A percentile compares a stretch with the other conserved stretches of the same genome.
These are phyloP conservation scores for Phalaenopsis aphrodite DNA, from an alignment of 106 monocot genomes.

Conservation along the genomic window DNA sequence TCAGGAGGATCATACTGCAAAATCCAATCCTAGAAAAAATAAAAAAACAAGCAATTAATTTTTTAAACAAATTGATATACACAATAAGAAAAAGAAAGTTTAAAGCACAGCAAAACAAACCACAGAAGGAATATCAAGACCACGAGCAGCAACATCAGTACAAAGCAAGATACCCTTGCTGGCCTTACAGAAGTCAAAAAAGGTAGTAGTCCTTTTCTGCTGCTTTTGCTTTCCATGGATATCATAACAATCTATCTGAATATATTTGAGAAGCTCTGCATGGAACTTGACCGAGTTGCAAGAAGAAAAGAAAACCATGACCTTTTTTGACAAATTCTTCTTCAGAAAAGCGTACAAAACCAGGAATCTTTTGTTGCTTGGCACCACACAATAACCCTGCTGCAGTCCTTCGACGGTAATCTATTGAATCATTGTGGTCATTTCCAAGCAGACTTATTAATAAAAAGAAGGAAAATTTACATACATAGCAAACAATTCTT, in stretches of 20 bases:
- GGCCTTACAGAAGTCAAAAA: slow-evolving; percentile 83
- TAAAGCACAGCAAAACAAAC: slow-evolving; percentile 26
- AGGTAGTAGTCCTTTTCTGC: slow-evolving; percentile 74
- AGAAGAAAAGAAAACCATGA: slow-evolving; percentile 98
- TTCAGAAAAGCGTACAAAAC: slow-evolving; percentile 83
- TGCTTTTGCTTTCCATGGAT: slow-evolving; percentile 98
- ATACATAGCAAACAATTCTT: too few species aligned
- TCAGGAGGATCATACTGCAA: slow-evolving; percentile 98
- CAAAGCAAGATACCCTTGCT: slow-evolving; percentile 82
- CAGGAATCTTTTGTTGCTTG: slow-evolving; percentile 69
- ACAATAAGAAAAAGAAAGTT: background rate
- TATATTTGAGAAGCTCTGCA: slow-evolving; percentile 69
- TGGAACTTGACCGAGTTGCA: slow-evolving; percentile 88
- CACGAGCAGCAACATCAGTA: slow-evolving; percentile 96
- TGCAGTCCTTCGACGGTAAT: slow-evolving; percentile 86
- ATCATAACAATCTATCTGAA: slow-evolving; percentile 66
- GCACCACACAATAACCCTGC: slow-evolving; percentile 79
- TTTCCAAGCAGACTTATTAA: background rate
- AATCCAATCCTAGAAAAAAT: slow-evolving; percentile 72
- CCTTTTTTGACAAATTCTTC: slow-evolving; percentile 57
- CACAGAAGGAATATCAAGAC: slow-evolving; percentile 94
- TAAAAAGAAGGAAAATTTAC: background rate
- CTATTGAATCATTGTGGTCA: slow-evolving; percentile 33
- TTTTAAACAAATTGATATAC: slow-evolving; percentile 1
- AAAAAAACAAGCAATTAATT: background rate